phyloP scores from a whole-genome alignment of 75 land plant genomes.

The Adiantum capillusveneris region DNA sequence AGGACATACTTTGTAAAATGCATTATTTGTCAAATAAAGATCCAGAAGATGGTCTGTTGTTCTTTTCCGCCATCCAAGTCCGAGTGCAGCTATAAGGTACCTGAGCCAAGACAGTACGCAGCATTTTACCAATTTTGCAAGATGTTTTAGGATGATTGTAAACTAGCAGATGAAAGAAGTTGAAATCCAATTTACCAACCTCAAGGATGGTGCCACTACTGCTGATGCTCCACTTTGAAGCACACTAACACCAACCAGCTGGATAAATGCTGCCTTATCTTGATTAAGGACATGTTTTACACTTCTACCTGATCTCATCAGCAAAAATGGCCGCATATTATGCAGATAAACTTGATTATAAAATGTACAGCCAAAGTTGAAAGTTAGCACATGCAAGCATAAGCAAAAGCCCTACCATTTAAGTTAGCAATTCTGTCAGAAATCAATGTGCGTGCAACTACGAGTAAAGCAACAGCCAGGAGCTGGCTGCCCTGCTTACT shows the following conservation, averaged over 20 bases:
- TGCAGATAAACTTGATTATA: no score
- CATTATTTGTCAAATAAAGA: conserved; percentile 78
- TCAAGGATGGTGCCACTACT: conserved; percentile 91
- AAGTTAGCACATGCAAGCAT: no score
- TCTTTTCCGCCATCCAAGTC: conserved; percentile 85
- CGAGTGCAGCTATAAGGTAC: conserved; percentile 77
- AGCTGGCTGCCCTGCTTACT: conserved; percentile 87
- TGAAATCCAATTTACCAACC: no score
- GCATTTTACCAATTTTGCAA: no score
- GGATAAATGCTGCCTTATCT: conserved; percentile 81
- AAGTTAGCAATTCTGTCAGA: conserved; percentile 97
- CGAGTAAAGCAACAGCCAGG: conserved; percentile 86
- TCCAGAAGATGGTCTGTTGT: conserved; percentile 72
- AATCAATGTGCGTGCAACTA: conserved; percentile 82
- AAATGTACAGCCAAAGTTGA: no score
- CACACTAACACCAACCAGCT: conserved; percentile 78
- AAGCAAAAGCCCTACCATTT: conserved; percentile 69
- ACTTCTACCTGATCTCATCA: conserved; percentile 87
- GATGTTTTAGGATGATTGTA: no score
- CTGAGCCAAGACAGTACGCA: no score
- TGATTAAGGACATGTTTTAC: conserved; percentile 92
- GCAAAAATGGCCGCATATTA: no score
- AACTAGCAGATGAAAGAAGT: no score
- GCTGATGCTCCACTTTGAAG: conserved; percentile 95
- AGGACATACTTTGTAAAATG: conserved; percentile 82